Percentiles rank a stretch among this genome's conserved stretches.
Conservation (phyloP, 305 asterid genomes). For the Solanum chacoense region DNA sequence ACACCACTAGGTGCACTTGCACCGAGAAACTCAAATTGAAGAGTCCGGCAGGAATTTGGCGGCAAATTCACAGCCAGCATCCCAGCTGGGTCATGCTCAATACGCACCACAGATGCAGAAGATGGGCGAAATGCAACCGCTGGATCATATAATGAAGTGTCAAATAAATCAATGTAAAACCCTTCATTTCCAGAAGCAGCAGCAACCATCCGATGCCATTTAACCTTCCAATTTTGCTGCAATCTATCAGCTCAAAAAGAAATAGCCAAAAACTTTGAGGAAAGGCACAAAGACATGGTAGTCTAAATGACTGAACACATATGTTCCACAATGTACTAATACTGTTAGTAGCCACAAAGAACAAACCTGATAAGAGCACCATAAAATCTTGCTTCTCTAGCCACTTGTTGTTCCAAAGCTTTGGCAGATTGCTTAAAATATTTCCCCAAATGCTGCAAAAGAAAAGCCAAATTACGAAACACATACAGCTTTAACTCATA, state of each 20-base stretch:
- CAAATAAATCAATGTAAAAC: slow-evolving; percentile 80
- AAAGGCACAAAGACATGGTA: neutral
- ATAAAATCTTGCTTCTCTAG: slow-evolving; percentile 91
- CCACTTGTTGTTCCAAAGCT: slow-evolving; percentile 72
- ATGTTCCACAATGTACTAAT: neutral
- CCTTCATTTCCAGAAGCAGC: slow-evolving; percentile 98
- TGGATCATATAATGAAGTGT: slow-evolving; percentile 64
- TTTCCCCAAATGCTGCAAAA: slow-evolving; percentile 76
- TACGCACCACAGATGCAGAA: slow-evolving; percentile 57
- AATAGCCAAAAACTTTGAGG: neutral
- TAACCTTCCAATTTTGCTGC: slow-evolving; percentile 97
- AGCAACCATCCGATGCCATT: slow-evolving; percentile 78
- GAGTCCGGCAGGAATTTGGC: slow-evolving; percentile 62
- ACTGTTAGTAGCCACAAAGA: neutral
- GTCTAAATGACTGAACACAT: neutral
- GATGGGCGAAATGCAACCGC: slow-evolving; percentile 70
- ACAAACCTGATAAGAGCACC: slow-evolving; percentile 92
- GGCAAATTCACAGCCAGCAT: slow-evolving; percentile 89
- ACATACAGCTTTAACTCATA: neutral
- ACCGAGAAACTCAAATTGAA: slow-evolving; percentile 76
- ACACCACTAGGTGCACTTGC: slow-evolving; percentile 25
- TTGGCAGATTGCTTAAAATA: slow-evolving; percentile 89
- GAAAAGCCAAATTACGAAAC: slow-evolving; percentile 1
- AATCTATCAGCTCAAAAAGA: slow-evolving; percentile 41
- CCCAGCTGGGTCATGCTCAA: slow-evolving; percentile 92